A percentile compares a stretch with the other conserved stretches of the same genome.
Conservation (phyloP, 352 stramenopile genomes). For the Phytopythium sindhum region DNA sequence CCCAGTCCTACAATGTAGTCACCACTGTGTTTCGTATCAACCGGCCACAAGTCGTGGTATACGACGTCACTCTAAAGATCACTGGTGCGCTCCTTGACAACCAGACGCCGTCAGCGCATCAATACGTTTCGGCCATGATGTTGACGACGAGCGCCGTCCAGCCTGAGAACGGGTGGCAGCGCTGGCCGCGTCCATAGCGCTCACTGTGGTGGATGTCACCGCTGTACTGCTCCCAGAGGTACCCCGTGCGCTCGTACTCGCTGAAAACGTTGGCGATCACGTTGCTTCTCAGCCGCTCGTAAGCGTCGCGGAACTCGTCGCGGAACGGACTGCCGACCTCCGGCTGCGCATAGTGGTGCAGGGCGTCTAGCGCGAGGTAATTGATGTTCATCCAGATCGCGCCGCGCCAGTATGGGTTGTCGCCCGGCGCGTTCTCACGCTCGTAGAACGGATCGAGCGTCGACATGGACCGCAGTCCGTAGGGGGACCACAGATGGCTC, state of each 20-base stretch:
- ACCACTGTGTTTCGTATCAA: too few species aligned
- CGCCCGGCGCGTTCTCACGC: conserved; percentile 84
- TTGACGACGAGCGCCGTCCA: conserved; percentile 92
- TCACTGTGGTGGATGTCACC: conserved; percentile 43
- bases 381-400: conserved; percentile 95
- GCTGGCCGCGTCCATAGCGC: conserved; percentile 76
- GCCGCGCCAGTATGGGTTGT: conserved; percentile 92
- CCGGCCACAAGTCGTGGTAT: too few species aligned
- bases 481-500: conserved; percentile 71
- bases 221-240: conserved; percentile 94
- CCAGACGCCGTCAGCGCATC: conserved; percentile 5
- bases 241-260: conserved; percentile 88
- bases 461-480: conserved; percentile 85
- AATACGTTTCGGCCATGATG: conserved; percentile 92
- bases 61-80: too few species aligned
- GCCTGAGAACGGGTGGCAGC: conserved; percentile 92
- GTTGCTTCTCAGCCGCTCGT: conserved; percentile 50
- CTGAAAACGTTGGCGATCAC: conserved; percentile 61
- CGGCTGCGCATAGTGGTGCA: conserved; percentile 70
- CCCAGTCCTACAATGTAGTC: conserved; percentile 2
- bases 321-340: conserved; percentile 42
- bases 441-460: conserved; percentile 85
- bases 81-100: background rate
- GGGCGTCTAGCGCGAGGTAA: conserved; percentile 86
- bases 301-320: conserved; percentile 33